A percentile compares a stretch with the other conserved stretches of the same genome.
These are phyloP conservation scores for Talaromyces sp. DNA, from an alignment of 2,329 filamentous ascomycete species.

Conservation along the genomic window DNA sequence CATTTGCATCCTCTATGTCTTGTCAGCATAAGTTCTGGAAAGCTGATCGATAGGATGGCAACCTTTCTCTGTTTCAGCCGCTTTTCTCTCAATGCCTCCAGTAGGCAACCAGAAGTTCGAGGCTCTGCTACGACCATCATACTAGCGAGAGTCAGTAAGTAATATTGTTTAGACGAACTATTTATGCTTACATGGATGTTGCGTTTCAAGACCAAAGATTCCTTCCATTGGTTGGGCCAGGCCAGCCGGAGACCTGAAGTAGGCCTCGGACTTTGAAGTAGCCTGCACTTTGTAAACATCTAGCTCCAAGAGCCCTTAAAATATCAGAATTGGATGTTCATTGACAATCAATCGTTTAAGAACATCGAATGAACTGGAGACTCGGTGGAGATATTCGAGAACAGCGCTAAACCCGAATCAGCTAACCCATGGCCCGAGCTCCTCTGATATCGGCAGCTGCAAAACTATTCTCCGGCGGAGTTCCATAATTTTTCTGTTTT, in stretches of 20 bases:
- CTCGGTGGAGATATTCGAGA: neutral
- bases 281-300: constrained; percentile 25
- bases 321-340: neutral
- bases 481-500: constrained; percentile 20
- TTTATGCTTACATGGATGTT: constrained; percentile 33
- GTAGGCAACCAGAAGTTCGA: constrained; percentile 78
- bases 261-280: constrained; percentile 23
- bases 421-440: constrained; percentile 14
- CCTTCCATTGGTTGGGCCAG: constrained; percentile 20
- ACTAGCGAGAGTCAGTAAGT: constrained; percentile 31
- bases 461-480: constrained; percentile 26
- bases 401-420: constrained; percentile 5
- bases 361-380: neutral
- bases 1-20: constrained; percentile 53
- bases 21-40: neutral
- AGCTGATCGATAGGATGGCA: neutral
- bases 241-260: constrained; percentile 23
- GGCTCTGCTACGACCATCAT: constrained; percentile 55
- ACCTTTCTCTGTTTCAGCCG: constrained; percentile 46
- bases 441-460: constrained; percentile 16
- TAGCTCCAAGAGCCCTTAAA: neutral
- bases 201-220: constrained; percentile 20
- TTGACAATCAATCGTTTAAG: neutral
- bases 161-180: neutral
- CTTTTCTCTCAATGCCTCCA: constrained; percentile 57